Percentiles rank a stretch among this genome's conserved stretches.
These are phyloP conservation scores for Boletus vermiculosoides DNA, from an alignment of 768 basidiomycete genomes.

Conservation along the genomic window DNA sequence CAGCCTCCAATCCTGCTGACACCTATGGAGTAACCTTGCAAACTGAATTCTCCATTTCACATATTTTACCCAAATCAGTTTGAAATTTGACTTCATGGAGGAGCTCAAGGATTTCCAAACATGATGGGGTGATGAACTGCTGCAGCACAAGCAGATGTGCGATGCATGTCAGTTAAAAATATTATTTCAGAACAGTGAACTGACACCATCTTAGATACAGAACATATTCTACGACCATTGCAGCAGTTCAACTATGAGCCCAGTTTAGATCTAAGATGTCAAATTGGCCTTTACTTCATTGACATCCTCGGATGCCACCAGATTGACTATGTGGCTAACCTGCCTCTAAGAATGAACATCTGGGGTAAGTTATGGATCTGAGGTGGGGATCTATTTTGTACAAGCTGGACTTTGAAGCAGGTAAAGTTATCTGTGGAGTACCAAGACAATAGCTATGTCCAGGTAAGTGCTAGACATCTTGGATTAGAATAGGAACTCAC, in stretches of 20 bases:
- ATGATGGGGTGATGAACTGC: neutral
- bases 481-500: neutral
- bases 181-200: neutral
- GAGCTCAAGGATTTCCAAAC: neutral
- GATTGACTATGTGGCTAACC: neutral
- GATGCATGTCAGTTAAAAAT: neutral
- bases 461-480: neutral
- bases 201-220: neutral
- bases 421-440: neutral
- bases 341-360: neutral
- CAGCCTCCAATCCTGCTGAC: too few species aligned
- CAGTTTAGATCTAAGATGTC: neutral
- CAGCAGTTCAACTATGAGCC: neutral
- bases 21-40: too few species aligned
- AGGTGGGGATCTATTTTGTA: neutral
- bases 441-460: neutral
- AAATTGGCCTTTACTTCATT: neutral
- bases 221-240: neutral
- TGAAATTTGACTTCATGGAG: neutral
- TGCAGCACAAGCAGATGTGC: neutral
- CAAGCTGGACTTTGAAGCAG: neutral
- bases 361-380: neutral
- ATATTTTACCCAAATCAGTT: neutral
- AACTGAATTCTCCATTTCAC: too few species aligned
- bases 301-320: neutral